These are phyloP conservation scores for Sporothrix variecibatus DNA, from an alignment of 2,329 filamentous ascomycete genomes.

Conservation along the genomic window DNA sequence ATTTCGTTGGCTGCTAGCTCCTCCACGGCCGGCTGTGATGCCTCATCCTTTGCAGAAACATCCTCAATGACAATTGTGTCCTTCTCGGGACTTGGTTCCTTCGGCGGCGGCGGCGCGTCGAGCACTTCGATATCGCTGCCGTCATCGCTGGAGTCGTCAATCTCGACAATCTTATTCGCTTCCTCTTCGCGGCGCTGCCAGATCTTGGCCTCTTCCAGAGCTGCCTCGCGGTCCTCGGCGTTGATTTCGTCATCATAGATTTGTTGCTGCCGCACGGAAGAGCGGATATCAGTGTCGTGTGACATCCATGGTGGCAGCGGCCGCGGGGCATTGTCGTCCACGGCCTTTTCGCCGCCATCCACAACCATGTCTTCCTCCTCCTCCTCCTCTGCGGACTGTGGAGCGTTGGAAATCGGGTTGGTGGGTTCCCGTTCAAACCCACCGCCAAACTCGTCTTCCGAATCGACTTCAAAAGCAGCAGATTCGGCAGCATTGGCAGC, in stretches of 20 bases:
- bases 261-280: slow-evolving; percentile 60
- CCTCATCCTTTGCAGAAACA: too few relatives aligned
- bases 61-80: neutral
- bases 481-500: slow-evolving; percentile 31
- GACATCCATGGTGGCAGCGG: slow-evolving; percentile 76
- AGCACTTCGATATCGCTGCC: slow-evolving; percentile 61
- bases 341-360: slow-evolving; percentile 49
- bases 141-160: slow-evolving; percentile 61
- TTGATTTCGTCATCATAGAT: slow-evolving; percentile 61
- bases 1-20: neutral
- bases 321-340: slow-evolving; percentile 49
- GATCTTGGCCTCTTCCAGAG: slow-evolving; percentile 56
- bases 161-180: slow-evolving; percentile 51
- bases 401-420: slow-evolving; percentile 28
- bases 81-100: neutral
- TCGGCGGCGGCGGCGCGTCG: slow-evolving; percentile 46
- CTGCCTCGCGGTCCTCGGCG: slow-evolving; percentile 61
- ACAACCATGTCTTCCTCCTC: neutral
- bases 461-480: slow-evolving; percentile 34
- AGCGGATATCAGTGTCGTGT: slow-evolving; percentile 65
- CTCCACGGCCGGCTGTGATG: neutral
- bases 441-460: slow-evolving; percentile 57
- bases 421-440: slow-evolving; percentile 55
- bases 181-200: slow-evolving; percentile 46
- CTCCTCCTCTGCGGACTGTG: slow-evolving; percentile 41